Conservation (phyloP, 768 basidiomycete genomes). For the Podaxis sp. region DNA sequence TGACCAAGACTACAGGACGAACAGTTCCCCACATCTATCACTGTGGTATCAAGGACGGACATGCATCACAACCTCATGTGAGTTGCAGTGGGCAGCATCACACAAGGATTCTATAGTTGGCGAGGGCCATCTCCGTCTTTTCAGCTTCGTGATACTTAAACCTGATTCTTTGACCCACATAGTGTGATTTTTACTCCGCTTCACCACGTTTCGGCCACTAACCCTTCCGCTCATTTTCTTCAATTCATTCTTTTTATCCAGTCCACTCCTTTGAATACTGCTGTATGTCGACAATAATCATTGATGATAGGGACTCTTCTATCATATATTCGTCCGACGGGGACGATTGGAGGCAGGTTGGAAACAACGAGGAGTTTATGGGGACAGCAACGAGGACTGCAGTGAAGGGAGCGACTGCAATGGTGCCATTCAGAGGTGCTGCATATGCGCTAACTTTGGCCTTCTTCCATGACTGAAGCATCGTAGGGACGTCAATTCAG, state of each 20-base stretch:
- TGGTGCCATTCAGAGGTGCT: neutral
- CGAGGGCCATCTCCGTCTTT: neutral
- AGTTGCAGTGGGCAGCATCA: neutral
- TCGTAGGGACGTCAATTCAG: conserved; percentile 3
- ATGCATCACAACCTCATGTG: neutral
- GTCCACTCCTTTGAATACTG: neutral
- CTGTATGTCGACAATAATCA: neutral
- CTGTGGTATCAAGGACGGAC: neutral
- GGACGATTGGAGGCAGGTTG: neutral
- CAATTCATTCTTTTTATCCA: neutral
- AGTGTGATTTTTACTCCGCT: neutral
- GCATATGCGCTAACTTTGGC: neutral
- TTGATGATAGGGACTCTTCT: neutral
- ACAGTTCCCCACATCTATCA: neutral
- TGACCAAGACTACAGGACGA: conserved; percentile 7
- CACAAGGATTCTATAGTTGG: neutral
- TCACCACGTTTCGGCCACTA: neutral
- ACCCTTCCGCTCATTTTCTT: neutral
- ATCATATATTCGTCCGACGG: neutral
- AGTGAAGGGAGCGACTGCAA: neutral
- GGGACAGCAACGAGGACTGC: neutral
- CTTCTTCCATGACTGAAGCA: neutral
- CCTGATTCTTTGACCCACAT: too few relatives aligned
- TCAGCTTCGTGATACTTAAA: neutral
- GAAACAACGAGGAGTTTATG: too few relatives aligned